Evolutionary conservation across 208 protist genomes (phyloP), one percentile per base, ranked within the genome.

Genomic region (Endotrypanum monterogeii): DNA sequence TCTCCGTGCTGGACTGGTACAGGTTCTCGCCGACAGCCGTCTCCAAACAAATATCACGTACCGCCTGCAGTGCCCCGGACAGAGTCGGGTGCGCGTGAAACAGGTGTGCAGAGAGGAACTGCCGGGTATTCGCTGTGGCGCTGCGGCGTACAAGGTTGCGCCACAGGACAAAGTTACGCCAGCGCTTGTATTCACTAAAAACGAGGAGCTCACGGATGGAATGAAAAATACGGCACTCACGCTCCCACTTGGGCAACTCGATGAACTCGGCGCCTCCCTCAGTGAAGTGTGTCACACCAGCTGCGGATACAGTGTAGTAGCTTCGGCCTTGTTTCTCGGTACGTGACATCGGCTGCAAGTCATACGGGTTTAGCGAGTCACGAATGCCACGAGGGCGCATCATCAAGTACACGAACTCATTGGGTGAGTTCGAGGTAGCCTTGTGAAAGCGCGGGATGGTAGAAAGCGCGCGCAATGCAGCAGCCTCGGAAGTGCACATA

Each of bases 241-340:
- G 84, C 83, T 98, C 87, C 97, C 97, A 99, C 54, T 95, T 96
- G 28, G 88, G 74, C 46, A 98, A 83, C 69, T 96, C 84, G 70
- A 95, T 97, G 82, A 99, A 99, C 82, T 98, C 94, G 28, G 94
- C 94, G 14, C 87, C 86, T 62, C 89, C 87, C 56, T 92, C 82
- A 61, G 83, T 87, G 73, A 98, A 98, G 73, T 98, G 96, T 20
- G 98, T 99, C 37, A 99, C 95, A 73, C 98, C 98, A 0, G 88
- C 84, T 1, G 92, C 86, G 50, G 89, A 97, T 54, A 99, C 85
- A 32, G 98, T 99, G 87, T 97, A 98, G 79, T 98, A 99, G 78
- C 90, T 84, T 54, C 60, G 48, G 1, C 77, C 78, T 60, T 96
- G 75, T 65, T 98, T 85, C 28, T 98, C 88, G 37, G 87, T 89